A percentile compares a stretch with the other conserved stretches of the same genome.
Conservation (phyloP, 371 early-diverging fungal species). For the Haplosporangium sp. region DNA sequence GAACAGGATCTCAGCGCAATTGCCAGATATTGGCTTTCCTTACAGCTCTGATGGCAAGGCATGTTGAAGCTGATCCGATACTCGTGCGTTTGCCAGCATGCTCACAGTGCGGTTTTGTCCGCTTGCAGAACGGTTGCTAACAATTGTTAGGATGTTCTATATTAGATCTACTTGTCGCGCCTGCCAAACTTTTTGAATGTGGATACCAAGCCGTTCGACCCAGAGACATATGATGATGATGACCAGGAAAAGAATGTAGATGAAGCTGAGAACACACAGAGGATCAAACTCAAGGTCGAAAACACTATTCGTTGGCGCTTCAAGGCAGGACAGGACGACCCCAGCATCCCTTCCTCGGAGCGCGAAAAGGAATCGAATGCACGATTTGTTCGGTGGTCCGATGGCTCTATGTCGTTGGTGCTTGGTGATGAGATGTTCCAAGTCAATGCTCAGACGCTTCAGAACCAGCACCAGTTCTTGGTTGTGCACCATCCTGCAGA, state of each 20-base stretch:
- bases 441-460: conserved; percentile 64
- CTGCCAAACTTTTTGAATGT: conserved; percentile 80
- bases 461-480: conserved; percentile 73
- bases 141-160: neutral
- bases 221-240: conserved; percentile 65
- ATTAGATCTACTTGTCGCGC: conserved; percentile 74
- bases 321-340: conserved; percentile 52
- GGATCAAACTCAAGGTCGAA: conserved; percentile 71
- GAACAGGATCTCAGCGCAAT: conserved; percentile 34
- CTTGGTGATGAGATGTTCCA: conserved; percentile 85
- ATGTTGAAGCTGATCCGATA: neutral
- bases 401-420: conserved; percentile 78
- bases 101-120: no score
- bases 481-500: conserved; percentile 70
- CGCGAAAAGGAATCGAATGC: conserved; percentile 78
- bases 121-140: no score
- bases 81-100: neutral
- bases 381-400: conserved; percentile 86
- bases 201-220: conserved; percentile 77
- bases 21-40: conserved; percentile 46
- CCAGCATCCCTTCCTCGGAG: conserved; percentile 24
- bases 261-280: conserved; percentile 57
- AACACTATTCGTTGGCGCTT: conserved; percentile 87
- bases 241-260: conserved; percentile 59
- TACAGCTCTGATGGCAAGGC: conserved; percentile 43